A percentile compares a stretch with the other conserved stretches of the same genome.
Conservation (phyloP, 148 eudicot species). For the Persicaria tinctoria region DNA sequence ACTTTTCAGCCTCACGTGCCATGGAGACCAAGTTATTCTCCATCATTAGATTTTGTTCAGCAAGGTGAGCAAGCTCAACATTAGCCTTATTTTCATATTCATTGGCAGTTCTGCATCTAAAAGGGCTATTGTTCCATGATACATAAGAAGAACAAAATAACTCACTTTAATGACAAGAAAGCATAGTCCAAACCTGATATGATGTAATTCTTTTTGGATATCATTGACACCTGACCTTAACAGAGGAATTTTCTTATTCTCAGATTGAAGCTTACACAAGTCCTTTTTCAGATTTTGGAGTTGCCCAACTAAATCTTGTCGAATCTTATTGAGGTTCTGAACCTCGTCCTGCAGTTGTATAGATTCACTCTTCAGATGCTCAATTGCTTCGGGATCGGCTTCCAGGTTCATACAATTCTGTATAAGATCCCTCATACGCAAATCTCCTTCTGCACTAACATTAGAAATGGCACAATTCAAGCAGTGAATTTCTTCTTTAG, state of each 20-base stretch:
- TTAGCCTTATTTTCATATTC: slow-evolving; percentile 91
- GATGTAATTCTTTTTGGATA: slow-evolving; percentile 74
- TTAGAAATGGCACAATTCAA: slow-evolving; percentile 62
- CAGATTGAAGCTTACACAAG: slow-evolving; percentile 52
- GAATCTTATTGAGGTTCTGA: slow-evolving; percentile 51
- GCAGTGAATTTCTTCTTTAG: slow-evolving; percentile 69
- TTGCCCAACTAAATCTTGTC: slow-evolving; percentile 61
- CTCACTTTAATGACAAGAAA: not conserved
- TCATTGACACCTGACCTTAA: slow-evolving; percentile 61
- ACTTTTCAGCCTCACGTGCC: slow-evolving; percentile 95
- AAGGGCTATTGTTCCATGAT: slow-evolving; percentile 1
- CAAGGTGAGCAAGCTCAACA: slow-evolving; percentile 44
- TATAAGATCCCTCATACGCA: slow-evolving; percentile 70
- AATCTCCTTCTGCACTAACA: slow-evolving; percentile 70
- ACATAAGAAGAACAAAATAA: not conserved
- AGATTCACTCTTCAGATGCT: slow-evolving; percentile 66
- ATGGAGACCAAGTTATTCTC: slow-evolving; percentile 80
- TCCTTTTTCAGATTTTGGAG: slow-evolving; percentile 69
- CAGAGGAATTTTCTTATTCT: slow-evolving; percentile 70
- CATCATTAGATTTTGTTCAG: slow-evolving; percentile 77
- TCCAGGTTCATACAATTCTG: slow-evolving; percentile 80
- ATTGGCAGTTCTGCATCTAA: slow-evolving; percentile 48
- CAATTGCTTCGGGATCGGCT: slow-evolving; percentile 73
- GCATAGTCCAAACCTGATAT: slow-evolving; percentile 57
- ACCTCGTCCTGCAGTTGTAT: slow-evolving; percentile 59